A percentile compares a stretch with the other conserved stretches of the same genome.
Conservation (phyloP, 2,329 filamentous ascomycete genomes). For the Hypoxylon sp. region DNA sequence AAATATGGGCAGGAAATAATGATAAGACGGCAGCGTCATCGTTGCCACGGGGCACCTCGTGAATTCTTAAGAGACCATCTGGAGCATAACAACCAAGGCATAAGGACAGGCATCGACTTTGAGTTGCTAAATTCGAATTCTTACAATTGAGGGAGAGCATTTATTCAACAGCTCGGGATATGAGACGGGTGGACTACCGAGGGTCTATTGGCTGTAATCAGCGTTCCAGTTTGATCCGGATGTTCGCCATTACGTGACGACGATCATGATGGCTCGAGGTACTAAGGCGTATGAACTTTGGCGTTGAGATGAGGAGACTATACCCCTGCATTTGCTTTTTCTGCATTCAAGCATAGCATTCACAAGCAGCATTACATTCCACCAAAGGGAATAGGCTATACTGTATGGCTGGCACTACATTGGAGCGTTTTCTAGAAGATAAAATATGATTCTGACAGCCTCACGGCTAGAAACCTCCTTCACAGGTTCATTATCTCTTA, state of each 20-base stretch:
- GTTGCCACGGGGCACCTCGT: background rate
- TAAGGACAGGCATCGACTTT: slow-evolving; percentile 4
- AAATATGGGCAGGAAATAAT: slow-evolving; percentile 33
- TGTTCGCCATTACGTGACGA: slow-evolving; percentile 8
- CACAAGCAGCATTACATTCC: background rate
- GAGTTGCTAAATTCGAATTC: background rate
- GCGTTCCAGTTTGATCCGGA: background rate
- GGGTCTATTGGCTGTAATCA: background rate
- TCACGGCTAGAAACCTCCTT: slow-evolving; percentile 10
- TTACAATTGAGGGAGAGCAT: background rate
- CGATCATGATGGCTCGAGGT: slow-evolving; percentile 8
- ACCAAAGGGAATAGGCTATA: background rate
- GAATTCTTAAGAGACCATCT: background rate
- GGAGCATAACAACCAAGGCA: background rate
- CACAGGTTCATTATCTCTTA: background rate
- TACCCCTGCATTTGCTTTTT: slow-evolving; percentile 24
- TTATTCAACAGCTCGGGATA: slow-evolving; percentile 6
- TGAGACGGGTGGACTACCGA: slow-evolving; percentile 2
- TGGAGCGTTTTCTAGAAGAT: slow-evolving; percentile 3
- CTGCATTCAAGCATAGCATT: slow-evolving; percentile 6
- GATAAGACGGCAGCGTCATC: slow-evolving; percentile 6
- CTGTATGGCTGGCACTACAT: slow-evolving; percentile 10
- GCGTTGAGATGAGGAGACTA: slow-evolving; percentile 25
- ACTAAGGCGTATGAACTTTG: slow-evolving; percentile 4
- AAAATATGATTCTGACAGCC: slow-evolving; percentile 11